Conservation (phyloP, 75 land plant species). For the Pinus tabuliformis region DNA sequence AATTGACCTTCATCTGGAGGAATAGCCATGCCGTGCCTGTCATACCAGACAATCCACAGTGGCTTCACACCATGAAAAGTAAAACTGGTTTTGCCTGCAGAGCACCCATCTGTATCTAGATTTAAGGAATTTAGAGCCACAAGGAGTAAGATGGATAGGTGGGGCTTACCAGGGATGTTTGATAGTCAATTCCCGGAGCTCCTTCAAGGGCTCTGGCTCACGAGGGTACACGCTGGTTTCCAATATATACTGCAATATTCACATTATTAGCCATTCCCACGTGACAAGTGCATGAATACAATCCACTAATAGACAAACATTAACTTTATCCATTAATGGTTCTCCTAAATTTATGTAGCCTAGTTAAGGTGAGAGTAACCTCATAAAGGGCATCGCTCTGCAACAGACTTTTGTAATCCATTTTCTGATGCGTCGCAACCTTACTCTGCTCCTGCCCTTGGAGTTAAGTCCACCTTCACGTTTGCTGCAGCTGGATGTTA, state of each 20-base stretch:
- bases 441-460: constrained; percentile 10
- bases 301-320: no score
- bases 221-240: constrained; percentile 81
- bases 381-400: constrained; percentile 86
- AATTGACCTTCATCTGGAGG: constrained; percentile 83
- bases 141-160: not conserved
- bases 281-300: not conserved
- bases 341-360: not conserved
- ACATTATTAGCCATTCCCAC: not conserved
- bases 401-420: constrained; percentile 90
- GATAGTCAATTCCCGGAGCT: constrained; percentile 58
- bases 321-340: not conserved
- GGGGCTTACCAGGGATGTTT: constrained; percentile 45
- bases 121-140: no score
- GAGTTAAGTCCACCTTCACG: not conserved
- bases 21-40: constrained; percentile 34
- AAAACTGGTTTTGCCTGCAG: not conserved
- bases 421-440: constrained; percentile 49
- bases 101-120: no score
- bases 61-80: not conserved
- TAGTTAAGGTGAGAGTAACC: constrained; percentile 20
- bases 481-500: no score
- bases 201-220: constrained; percentile 60
- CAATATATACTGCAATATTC: constrained; percentile 58
- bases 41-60: no score